These are phyloP conservation scores for Cryphonectria naterciae DNA, from an alignment of 2,329 filamentous ascomycete species.

Conservation along the genomic window DNA sequence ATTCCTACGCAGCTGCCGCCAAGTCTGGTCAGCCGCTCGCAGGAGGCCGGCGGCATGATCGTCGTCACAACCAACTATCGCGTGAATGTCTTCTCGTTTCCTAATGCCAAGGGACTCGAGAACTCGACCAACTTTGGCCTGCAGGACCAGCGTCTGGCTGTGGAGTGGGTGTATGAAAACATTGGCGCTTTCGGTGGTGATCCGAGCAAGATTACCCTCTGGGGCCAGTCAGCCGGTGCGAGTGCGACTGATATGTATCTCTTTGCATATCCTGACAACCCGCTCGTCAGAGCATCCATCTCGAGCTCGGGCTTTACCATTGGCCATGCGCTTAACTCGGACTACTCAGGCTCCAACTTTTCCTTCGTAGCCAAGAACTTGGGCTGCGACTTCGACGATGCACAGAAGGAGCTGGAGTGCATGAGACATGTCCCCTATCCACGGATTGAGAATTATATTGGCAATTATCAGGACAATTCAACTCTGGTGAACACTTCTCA, in stretches of 20 bases:
- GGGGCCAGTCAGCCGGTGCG: conserved; percentile 36
- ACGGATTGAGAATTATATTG: conserved; percentile 36
- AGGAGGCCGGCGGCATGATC: conserved; percentile 39
- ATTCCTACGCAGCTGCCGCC: conserved; percentile 46
- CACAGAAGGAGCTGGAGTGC: conserved; percentile 35
- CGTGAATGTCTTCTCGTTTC: conserved; percentile 36
- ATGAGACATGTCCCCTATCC: conserved; percentile 36
- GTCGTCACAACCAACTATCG: conserved; percentile 43
- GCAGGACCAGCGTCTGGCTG: conserved; percentile 30
- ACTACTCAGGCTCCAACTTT: conserved; percentile 35
- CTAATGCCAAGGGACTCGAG: conserved; percentile 34
- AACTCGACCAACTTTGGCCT: conserved; percentile 26
- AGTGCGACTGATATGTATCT: conserved; percentile 34
- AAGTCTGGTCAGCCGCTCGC: conserved; percentile 44
- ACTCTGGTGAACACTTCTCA: conserved; percentile 15
- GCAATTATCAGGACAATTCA: conserved; percentile 33
- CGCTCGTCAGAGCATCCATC: conserved; percentile 30
- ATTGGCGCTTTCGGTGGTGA: conserved; percentile 48
- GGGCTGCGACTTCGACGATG: conserved; percentile 35
- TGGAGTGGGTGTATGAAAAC: conserved; percentile 45
- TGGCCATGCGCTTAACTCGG: conserved; percentile 22
- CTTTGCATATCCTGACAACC: conserved; percentile 35
- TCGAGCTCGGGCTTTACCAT: conserved; percentile 30
- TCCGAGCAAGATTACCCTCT: conserved; percentile 41
- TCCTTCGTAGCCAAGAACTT: conserved; percentile 37